Base-by-base conservation (phyloP, 106 monocot species). In the Apostasia ramifera region DNA sequence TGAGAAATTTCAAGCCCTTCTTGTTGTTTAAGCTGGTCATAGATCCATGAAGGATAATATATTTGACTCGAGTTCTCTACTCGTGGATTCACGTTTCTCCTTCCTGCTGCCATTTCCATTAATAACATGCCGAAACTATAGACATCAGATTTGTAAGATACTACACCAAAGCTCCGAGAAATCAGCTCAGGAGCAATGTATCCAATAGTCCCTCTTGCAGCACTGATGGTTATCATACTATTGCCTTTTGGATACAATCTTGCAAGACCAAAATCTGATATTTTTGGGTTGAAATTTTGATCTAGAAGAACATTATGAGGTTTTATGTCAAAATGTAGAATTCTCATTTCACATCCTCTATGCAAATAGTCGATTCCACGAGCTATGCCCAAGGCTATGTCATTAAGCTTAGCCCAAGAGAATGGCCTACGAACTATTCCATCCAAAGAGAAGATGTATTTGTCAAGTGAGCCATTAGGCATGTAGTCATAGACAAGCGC, bases 21-120 rank as follows among this genome's bases (percentile, higher is more conserved):
- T 3, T 3, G 5, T 57, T 57, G 68, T 2, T 38, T 3, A 5
- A 68, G 53, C 8, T 51, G 57, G 13, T 40, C 61, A 40, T 61
- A 61, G 5, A 61, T 42, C 61, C 61, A 61, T 39, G 61, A 61
- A 61, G 61, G 61, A 61, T 61, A 61, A 42, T 61, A 61, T 40
- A 61, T 6, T 11, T 61, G 61, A 11, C 61, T 61, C 5, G 61
- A 61, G 6, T 61, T 61, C 4, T 61, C 39, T 40, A 1, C 40
- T 41, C 13, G 38, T 39, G 7, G 37, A 7, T 61, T 41, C 6
- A 13, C 39, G 40, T 61, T 6, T 11, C 39, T 61, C 5, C 61
- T 38, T 11, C 61, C 57, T 3, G 8, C 57, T 11, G 57, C 57
- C 57, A 57, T 57, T 8, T 57, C 57, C 57, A 57, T 57, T 13